These are phyloP conservation scores for Raffaelea arxii DNA, from an alignment of 2,329 filamentous ascomycete genomes.

Conservation along the genomic window DNA sequence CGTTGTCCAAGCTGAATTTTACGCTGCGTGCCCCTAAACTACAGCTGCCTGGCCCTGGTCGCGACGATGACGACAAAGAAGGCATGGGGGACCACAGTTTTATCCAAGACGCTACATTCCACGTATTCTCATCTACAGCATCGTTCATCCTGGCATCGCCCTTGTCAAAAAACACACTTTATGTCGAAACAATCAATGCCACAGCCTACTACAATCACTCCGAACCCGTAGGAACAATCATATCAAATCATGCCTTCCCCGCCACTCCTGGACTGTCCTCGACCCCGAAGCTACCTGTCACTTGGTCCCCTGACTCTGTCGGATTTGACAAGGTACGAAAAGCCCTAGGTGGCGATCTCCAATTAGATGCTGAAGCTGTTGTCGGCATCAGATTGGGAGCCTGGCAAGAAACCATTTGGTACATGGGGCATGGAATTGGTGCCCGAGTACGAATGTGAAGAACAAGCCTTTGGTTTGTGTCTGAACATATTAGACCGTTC, in stretches of 20 bases:
- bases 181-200: conserved; percentile 71
- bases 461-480: not conserved
- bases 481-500: too few species aligned
- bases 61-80: conserved; percentile 25
- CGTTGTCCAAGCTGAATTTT: conserved; percentile 62
- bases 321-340: conserved; percentile 74
- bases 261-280: conserved; percentile 64
- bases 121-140: conserved; percentile 78
- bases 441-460: conserved; percentile 46
- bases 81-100: conserved; percentile 40
- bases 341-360: conserved; percentile 71
- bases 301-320: conserved; percentile 65
- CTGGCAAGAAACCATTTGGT: conserved; percentile 67
- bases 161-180: conserved; percentile 60
- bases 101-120: conserved; percentile 77
- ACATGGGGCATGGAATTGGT: conserved; percentile 59
- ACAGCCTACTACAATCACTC: conserved; percentile 78
- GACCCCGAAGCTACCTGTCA: conserved; percentile 71
- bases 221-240: conserved; percentile 66
- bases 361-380: conserved; percentile 67
- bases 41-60: conserved; percentile 17
- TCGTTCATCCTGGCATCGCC: conserved; percentile 78
- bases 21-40: conserved; percentile 64
- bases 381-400: conserved; percentile 65
- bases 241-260: conserved; percentile 64